A percentile compares a stretch with the other conserved stretches of the same genome.
phyloP scores from a whole-genome alignment of 148 eudicot species.

The Cornus suecica region DNA sequence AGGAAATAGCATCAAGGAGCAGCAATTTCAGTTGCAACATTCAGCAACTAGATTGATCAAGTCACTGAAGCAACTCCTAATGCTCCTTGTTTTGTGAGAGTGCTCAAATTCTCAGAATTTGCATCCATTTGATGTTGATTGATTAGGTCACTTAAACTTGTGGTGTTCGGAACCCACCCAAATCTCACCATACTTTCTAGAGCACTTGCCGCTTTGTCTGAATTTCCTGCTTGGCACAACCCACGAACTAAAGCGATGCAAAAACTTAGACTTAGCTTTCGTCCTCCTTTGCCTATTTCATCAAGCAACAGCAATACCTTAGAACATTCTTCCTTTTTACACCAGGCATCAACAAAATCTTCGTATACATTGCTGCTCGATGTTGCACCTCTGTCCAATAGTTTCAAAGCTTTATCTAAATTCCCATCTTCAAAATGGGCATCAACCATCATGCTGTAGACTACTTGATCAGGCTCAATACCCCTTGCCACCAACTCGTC shows the following conservation, averaged over 20 bases:
- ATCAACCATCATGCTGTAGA: conserved; percentile 45
- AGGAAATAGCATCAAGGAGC: not conserved
- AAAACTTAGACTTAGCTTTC: conserved; percentile 44
- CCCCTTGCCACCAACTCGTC: conserved; percentile 63
- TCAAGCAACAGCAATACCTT: conserved; percentile 41
- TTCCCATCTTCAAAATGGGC: conserved; percentile 47
- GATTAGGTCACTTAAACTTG: conserved; percentile 33
- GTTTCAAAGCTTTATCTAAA: conserved; percentile 41
- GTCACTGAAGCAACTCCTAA: conserved; percentile 35
- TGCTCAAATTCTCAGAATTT: conserved; percentile 16
- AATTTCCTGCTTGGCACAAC: conserved; percentile 37
- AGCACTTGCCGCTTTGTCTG: conserved; percentile 40
- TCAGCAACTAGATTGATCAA: conserved; percentile 16
- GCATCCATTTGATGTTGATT: conserved; percentile 13
- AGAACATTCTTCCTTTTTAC: conserved; percentile 36
- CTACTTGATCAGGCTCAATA: conserved; percentile 57
- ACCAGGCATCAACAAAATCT: conserved; percentile 30
- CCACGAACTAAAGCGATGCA: conserved; percentile 43
- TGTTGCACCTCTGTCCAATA: conserved; percentile 43
- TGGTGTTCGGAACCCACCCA: conserved; percentile 49
- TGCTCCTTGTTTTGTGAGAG: conserved; percentile 25
- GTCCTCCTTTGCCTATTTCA: conserved; percentile 56
- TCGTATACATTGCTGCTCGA: conserved; percentile 35
- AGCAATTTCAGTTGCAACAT: not conserved
- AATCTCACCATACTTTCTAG: conserved; percentile 41